These are phyloP conservation scores for Didymella arachidicola DNA, from an alignment of 2,329 filamentous ascomycete genomes.

Conservation along the genomic window DNA sequence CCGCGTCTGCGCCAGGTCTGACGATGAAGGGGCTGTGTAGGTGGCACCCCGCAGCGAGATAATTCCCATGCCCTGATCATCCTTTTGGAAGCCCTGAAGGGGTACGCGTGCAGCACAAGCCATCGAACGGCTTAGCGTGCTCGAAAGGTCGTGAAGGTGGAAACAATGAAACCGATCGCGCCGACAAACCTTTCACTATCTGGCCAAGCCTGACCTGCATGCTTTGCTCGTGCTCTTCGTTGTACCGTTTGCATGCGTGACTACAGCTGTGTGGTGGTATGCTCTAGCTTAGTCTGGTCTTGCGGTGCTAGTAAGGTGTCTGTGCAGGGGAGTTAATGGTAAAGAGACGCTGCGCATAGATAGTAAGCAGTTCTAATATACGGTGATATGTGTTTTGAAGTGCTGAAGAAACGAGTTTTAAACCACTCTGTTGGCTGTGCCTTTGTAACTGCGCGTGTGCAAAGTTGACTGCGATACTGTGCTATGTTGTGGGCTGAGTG, in stretches of 20 bases:
- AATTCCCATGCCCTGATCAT: too few species aligned
- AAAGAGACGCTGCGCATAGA: too few species aligned
- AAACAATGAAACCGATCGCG: too few species aligned
- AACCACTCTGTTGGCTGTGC: too few species aligned
- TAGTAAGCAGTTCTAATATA: too few species aligned
- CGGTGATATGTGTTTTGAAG: too few species aligned
- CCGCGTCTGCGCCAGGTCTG: constrained; percentile 25
- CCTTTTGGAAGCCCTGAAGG: not conserved
- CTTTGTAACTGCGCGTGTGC: too few species aligned
- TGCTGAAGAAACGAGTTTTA: too few species aligned
- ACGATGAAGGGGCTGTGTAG: not conserved
- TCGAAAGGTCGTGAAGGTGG: too few species aligned
- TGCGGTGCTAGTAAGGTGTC: not conserved
- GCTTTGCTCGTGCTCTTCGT: constrained; percentile 22
- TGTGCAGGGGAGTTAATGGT: not conserved
- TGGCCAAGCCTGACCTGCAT: constrained; percentile 28
- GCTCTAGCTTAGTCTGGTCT: not conserved
- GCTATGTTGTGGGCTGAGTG: not conserved
- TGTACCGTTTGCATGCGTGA: constrained; percentile 7
- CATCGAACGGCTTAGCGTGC: not conserved
- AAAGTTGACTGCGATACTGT: not conserved
- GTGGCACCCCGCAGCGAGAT: too few species aligned
- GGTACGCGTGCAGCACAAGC: constrained; percentile 4
- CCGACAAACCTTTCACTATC: not conserved
- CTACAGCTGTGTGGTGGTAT: not conserved